Evolutionary conservation across 371 early-diverging fungal genomes (phyloP).

Genomic region (Mortierella sp.): DNA sequence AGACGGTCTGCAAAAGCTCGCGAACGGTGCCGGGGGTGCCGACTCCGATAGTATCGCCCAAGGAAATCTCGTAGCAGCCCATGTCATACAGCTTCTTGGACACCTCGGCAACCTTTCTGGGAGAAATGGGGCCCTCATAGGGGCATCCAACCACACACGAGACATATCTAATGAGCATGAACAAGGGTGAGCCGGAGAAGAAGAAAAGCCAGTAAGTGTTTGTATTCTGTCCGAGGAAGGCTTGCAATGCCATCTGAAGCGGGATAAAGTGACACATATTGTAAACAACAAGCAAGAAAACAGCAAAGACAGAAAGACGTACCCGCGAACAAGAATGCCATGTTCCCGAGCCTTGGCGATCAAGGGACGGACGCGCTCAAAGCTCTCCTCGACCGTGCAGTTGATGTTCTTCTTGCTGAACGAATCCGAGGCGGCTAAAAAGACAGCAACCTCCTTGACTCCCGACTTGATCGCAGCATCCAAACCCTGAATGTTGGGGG

Average conservation of each 20-base stretch:
- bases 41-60: constrained; percentile 98
- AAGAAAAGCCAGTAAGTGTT: neutral
- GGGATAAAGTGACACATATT: constrained; percentile 20
- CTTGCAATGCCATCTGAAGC: neutral
- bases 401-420: constrained; percentile 95
- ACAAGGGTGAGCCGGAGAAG: neutral
- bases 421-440: constrained; percentile 91
- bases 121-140: constrained; percentile 87
- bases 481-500: constrained; percentile 93
- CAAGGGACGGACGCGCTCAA: constrained; percentile 82
- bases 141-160: constrained; percentile 96
- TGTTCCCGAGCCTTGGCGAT: constrained; percentile 75
- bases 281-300: neutral
- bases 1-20: constrained; percentile 80
- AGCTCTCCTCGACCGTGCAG: constrained; percentile 89
- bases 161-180: constrained; percentile 75
- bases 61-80: constrained; percentile 97
- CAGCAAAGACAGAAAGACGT: constrained; percentile 13
- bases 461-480: constrained; percentile 85
- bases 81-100: constrained; percentile 83
- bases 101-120: constrained; percentile 81
- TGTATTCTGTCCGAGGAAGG: neutral
- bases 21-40: constrained; percentile 86
- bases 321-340: constrained; percentile 87
- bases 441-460: constrained; percentile 92